These are phyloP conservation scores for Beauveria sp. DNA, from an alignment of 2,329 filamentous ascomycete species.

Conservation along the genomic window DNA sequence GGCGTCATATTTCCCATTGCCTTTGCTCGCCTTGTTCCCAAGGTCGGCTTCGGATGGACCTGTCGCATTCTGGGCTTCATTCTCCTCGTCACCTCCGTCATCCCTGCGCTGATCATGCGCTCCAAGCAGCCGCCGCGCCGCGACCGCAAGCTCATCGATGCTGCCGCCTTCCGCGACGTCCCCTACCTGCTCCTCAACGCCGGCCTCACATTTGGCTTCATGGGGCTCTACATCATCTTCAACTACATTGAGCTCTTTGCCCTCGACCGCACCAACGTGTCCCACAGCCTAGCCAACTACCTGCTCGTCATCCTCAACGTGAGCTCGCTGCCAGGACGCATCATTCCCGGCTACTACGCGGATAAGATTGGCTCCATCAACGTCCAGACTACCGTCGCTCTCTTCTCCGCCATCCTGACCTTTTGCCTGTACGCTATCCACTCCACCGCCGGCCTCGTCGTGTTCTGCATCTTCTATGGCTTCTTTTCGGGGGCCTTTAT, in stretches of 20 bases:
- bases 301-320: slow-evolving; percentile 45
- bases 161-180: slow-evolving; percentile 25
- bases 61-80: slow-evolving; percentile 37
- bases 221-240: slow-evolving; percentile 41
- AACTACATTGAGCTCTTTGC: slow-evolving; percentile 39
- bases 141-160: slow-evolving; percentile 24
- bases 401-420: slow-evolving; percentile 27
- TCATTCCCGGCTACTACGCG: slow-evolving; percentile 38
- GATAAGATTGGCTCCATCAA: slow-evolving; percentile 34
- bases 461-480: slow-evolving; percentile 38
- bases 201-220: slow-evolving; percentile 32
- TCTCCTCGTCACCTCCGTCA: slow-evolving; percentile 28
- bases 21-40: slow-evolving; percentile 34
- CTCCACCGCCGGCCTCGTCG: slow-evolving; percentile 28
- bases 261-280: slow-evolving; percentile 34
- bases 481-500: slow-evolving; percentile 38
- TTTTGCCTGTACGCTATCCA: slow-evolving; percentile 33
- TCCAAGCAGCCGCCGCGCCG: neutral
- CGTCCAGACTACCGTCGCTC: slow-evolving; percentile 25
- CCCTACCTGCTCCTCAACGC: slow-evolving; percentile 30
- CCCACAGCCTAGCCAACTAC: slow-evolving; percentile 31
- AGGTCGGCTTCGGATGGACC: slow-evolving; percentile 49
- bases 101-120: slow-evolving; percentile 31
- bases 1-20: slow-evolving; percentile 23
- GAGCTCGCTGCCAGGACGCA: slow-evolving; percentile 39